phyloP scores from a whole-genome alignment of 805 yeast genomes.

The Zygotorulaspora chibaensis region DNA sequence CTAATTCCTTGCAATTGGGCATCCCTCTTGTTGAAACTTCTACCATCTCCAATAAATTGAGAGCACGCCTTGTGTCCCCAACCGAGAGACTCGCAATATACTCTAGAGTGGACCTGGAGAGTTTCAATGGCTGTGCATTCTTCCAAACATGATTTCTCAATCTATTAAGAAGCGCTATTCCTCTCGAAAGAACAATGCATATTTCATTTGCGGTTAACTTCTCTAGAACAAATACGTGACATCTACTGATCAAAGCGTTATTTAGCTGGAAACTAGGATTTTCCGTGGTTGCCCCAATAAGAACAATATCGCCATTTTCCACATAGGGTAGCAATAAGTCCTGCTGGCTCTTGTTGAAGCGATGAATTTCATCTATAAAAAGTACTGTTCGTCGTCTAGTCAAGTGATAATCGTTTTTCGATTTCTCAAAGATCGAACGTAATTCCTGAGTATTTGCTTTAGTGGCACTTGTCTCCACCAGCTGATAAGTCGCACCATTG shows the following conservation, averaged over 20 bases:
- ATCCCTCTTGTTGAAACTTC: constrained; percentile 62
- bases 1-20: constrained; percentile 31
- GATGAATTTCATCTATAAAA: constrained; percentile 89
- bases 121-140: constrained; percentile 38
- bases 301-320: constrained; percentile 73
- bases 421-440: constrained; percentile 50
- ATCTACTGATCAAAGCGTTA: constrained; percentile 77
- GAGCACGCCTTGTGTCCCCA: constrained; percentile 86
- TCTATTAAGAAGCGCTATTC: constrained; percentile 55
- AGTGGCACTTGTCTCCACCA: constrained; percentile 84
- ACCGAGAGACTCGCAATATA: constrained; percentile 69
- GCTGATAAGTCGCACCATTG: constrained; percentile 36
- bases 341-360: constrained; percentile 83
- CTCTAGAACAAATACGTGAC: constrained; percentile 70
- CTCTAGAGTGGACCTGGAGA: constrained; percentile 54
- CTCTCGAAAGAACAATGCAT: constrained; percentile 49
- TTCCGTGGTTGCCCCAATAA: constrained; percentile 97
- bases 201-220: constrained; percentile 50
- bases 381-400: constrained; percentile 58
- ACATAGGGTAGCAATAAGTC: constrained; percentile 80
- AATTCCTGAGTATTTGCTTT: constrained; percentile 54
- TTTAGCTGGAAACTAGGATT: constrained; percentile 82
- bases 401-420: constrained; percentile 35
- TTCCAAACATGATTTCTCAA: constrained; percentile 51
- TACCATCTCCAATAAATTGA: constrained; percentile 72